Percentiles rank a stretch among this genome's conserved stretches.
Evolutionary conservation across 2,329 filamentous ascomycete species (phyloP).

Genomic region (Colletotrichum acutatum): DNA sequence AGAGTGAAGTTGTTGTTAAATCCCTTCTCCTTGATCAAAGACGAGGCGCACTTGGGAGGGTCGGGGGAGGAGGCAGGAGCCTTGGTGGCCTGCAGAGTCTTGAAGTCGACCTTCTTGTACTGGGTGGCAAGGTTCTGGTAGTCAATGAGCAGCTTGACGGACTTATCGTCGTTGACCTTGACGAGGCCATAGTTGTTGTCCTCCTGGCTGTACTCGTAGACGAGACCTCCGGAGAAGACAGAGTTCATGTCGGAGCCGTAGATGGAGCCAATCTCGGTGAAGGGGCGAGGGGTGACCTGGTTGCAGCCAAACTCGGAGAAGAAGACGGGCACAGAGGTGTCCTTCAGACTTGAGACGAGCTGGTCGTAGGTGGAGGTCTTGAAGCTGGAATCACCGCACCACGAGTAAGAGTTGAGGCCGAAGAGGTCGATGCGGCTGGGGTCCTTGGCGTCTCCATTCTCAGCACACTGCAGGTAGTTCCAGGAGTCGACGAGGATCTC

Average conservation of each 20-base stretch:
- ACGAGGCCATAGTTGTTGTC: conserved; percentile 74
- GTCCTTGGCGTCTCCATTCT: conserved; percentile 63
- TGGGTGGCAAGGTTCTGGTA: conserved; percentile 80
- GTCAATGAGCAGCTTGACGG: conserved; percentile 69
- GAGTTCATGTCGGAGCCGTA: conserved; percentile 77
- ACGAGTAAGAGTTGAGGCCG: conserved; percentile 79
- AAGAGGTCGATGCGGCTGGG: conserved; percentile 79
- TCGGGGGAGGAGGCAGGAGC: conserved; percentile 60
- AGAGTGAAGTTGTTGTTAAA: conserved; percentile 87
- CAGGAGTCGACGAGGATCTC: conserved; percentile 78
- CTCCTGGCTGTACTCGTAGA: conserved; percentile 85
- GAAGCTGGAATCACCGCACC: conserved; percentile 74
- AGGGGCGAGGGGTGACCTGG: conserved; percentile 74
- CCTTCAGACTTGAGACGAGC: conserved; percentile 73
- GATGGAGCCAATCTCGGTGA: conserved; percentile 79
- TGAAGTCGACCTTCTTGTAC: conserved; percentile 80
- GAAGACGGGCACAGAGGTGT: conserved; percentile 78
- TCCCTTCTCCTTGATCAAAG: conserved; percentile 72
- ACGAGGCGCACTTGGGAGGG: conserved; percentile 71
- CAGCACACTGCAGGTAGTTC: conserved; percentile 79
- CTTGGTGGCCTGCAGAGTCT: conserved; percentile 71
- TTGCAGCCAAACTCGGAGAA: conserved; percentile 89
- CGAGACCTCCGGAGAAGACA: conserved; percentile 79
- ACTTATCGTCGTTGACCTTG: conserved; percentile 66
- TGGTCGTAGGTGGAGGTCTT: conserved; percentile 70